phyloP scores from a whole-genome alignment of 768 basidiomycete species.

The Tricholoma bakamatsutake region DNA sequence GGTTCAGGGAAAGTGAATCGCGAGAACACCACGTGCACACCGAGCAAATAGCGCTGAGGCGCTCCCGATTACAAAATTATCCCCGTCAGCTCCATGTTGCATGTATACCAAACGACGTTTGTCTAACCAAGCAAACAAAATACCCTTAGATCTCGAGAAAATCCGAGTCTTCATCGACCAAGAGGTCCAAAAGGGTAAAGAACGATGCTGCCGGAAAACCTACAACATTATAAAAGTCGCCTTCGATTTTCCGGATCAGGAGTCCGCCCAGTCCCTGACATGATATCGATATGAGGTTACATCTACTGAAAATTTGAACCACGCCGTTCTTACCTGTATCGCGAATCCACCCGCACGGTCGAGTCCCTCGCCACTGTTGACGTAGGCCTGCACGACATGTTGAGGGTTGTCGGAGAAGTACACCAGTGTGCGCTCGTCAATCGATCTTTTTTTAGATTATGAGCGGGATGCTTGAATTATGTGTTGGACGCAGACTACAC shows the following conservation, averaged over 20 bases:
- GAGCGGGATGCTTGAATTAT: background rate
- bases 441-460: conserved; percentile 49
- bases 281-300: background rate
- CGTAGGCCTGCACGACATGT: conserved; percentile 69
- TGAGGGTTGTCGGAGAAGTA: conserved; percentile 63
- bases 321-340: conserved; percentile 59
- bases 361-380: conserved; percentile 76
- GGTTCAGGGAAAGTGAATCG: too few relatives aligned
- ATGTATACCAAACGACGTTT: too few relatives aligned
- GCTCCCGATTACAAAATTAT: too few relatives aligned
- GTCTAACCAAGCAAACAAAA: too few relatives aligned
- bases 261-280: conserved; percentile 73
- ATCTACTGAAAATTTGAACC: background rate
- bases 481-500: conserved; percentile 7
- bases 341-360: conserved; percentile 94
- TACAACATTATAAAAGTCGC: conserved; percentile 86
- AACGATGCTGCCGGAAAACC: conserved; percentile 90
- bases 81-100: too few relatives aligned
- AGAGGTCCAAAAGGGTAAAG: conserved; percentile 63
- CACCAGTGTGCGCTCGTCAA: conserved; percentile 79
- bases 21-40: too few relatives aligned
- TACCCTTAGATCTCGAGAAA: conserved; percentile 45
- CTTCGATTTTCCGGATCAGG: conserved; percentile 80
- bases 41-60: too few relatives aligned
- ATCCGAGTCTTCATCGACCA: conserved; percentile 71